Conservation (phyloP, 73 alveolate genomes). For the Paramecium caudatum region DNA sequence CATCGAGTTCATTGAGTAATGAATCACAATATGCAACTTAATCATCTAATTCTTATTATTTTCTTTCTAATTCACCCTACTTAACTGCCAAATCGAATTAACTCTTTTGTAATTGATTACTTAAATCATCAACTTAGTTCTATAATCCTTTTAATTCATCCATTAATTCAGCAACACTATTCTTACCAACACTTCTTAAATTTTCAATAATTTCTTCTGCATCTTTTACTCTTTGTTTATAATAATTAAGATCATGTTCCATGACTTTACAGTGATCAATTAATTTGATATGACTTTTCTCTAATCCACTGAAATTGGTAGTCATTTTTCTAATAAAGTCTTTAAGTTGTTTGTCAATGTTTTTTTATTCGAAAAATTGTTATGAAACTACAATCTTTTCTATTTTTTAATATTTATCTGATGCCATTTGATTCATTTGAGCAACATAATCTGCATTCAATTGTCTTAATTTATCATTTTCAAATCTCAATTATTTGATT, state of each 20-base stretch:
- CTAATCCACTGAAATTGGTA: constrained; percentile 66
- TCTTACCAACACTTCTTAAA: constrained; percentile 63
- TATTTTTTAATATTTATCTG: constrained; percentile 63
- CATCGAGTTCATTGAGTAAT: constrained; percentile 19
- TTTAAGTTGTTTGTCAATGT: constrained; percentile 66
- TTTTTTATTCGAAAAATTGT: constrained; percentile 73
- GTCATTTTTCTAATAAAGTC: constrained; percentile 76
- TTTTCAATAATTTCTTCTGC: constrained; percentile 75
- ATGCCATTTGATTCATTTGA: constrained; percentile 67
- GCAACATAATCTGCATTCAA: constrained; percentile 70
- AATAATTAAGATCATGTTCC: constrained; percentile 75
- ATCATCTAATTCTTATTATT: constrained; percentile 40
- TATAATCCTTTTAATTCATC: constrained; percentile 56
- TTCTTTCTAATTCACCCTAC: constrained; percentile 34
- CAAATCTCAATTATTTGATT: constrained; percentile 36
- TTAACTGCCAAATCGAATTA: constrained; percentile 56
- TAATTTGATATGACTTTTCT: constrained; percentile 63
- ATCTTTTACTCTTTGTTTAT: constrained; percentile 66
- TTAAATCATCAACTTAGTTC: constrained; percentile 41
- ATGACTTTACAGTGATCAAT: constrained; percentile 76
- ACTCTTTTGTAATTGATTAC: constrained; percentile 1
- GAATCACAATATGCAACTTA: background rate
- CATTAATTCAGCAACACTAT: constrained; percentile 52
- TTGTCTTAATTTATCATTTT: constrained; percentile 72
- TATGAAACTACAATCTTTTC: constrained; percentile 70